phyloP scores from a whole-genome alignment of 768 basidiomycete genomes.

The Symmetrospora coprosmae region DNA sequence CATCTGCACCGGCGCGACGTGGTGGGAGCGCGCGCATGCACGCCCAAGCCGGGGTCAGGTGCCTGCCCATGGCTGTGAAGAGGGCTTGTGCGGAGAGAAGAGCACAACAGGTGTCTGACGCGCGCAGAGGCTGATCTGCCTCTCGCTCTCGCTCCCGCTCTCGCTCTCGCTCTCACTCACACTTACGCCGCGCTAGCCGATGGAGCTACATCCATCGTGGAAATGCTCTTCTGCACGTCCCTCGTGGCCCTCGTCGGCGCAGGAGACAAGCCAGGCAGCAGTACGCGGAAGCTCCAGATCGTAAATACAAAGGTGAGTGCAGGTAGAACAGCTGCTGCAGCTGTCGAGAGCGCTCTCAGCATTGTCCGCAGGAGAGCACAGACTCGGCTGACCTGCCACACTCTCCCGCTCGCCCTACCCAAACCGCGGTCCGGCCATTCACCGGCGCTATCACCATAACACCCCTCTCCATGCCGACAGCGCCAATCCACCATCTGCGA shows the following conservation, averaged over 20 bases:
- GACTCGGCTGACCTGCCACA: background rate
- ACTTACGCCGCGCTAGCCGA: constrained; percentile 48
- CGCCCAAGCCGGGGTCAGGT: too few species aligned
- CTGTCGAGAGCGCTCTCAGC: background rate
- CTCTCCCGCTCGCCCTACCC: background rate
- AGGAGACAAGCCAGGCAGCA: constrained; percentile 76
- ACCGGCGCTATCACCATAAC: background rate
- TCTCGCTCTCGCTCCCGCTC: background rate
- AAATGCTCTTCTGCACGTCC: constrained; percentile 99
- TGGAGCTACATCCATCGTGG: constrained; percentile 86
- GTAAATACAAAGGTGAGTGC: constrained; percentile 84
- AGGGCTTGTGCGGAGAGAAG: background rate
- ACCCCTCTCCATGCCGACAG: constrained; percentile 44
- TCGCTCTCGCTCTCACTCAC: background rate
- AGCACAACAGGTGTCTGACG: background rate
- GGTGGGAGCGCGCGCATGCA: too few species aligned
- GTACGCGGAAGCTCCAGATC: constrained; percentile 86
- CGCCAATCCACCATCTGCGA: constrained; percentile 99
- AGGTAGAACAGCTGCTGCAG: background rate
- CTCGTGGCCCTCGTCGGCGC: constrained; percentile 93
- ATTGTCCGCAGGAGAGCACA: background rate
- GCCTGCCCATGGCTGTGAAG: too few species aligned
- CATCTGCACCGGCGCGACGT: too few species aligned
- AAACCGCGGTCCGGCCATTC: background rate
- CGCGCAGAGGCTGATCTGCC: background rate